These are phyloP conservation scores for Penicillium angulare DNA, from an alignment of 495 filamentous ascomycete genomes.

Conservation along the genomic window DNA sequence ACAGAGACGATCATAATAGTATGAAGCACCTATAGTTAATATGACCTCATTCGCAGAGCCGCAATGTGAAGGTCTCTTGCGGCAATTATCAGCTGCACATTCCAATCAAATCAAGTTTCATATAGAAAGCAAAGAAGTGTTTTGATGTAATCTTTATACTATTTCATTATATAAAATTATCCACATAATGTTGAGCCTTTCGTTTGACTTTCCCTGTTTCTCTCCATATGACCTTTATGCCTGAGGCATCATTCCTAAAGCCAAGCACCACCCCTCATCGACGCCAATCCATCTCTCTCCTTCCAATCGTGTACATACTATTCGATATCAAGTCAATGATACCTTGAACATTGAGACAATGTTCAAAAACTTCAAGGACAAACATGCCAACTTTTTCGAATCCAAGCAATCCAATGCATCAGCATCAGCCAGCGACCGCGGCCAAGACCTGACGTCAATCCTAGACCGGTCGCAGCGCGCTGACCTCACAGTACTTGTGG, in stretches of 20 bases:
- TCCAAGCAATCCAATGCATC: constrained; percentile 24
- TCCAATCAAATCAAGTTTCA: neutral
- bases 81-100: neutral
- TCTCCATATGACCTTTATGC: no score
- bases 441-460: constrained; percentile 49
- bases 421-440: constrained; percentile 25
- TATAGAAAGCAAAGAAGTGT: neutral
- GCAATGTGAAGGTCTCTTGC: neutral
- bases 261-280: constrained; percentile 5
- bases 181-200: no score
- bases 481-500: constrained; percentile 49
- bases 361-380: constrained; percentile 43
- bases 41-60: neutral
- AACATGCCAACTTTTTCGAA: constrained; percentile 34
- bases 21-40: no score
- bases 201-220: no score
- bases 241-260: constrained; percentile 1
- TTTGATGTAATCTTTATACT: no score
- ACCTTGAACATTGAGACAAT: no score
- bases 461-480: constrained; percentile 48
- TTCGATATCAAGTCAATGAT: neutral
- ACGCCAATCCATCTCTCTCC: neutral
- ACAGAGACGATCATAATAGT: no score
- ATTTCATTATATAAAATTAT: no score
- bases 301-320: neutral